These are phyloP conservation scores for Pestalotiopsis sp. DNA, from an alignment of 2,329 filamentous ascomycete genomes.

Conservation along the genomic window DNA sequence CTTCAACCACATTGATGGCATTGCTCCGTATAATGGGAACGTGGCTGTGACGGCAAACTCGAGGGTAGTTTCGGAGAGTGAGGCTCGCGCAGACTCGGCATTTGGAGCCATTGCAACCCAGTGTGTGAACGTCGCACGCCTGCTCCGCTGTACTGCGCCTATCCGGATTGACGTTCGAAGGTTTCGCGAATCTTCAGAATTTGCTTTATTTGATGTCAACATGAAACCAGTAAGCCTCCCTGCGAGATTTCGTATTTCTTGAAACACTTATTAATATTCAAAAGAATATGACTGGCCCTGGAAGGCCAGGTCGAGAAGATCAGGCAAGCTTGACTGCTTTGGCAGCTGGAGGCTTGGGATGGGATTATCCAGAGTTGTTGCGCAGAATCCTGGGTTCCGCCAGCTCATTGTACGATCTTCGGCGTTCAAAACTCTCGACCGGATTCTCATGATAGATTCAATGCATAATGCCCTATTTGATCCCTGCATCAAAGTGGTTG, in stretches of 20 bases:
- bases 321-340: constrained; percentile 50
- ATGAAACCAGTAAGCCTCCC: constrained; percentile 49
- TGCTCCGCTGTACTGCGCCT: constrained; percentile 44
- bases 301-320: constrained; percentile 48
- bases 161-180: constrained; percentile 51
- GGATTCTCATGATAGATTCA: not conserved
- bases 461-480: not conserved
- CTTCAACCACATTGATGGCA: constrained; percentile 49
- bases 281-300: constrained; percentile 40
- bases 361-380: constrained; percentile 30
- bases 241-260: constrained; percentile 15
- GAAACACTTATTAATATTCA: not conserved
- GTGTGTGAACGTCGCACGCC: constrained; percentile 41
- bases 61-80: constrained; percentile 36
- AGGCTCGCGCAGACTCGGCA: constrained; percentile 33
- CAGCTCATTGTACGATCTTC: not conserved
- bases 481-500: not conserved
- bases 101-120: constrained; percentile 32
- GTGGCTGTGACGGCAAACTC: constrained; percentile 53
- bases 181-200: constrained; percentile 35
- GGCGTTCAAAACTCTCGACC: not conserved
- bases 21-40: constrained; percentile 52
- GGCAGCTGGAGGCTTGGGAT: constrained; percentile 44
- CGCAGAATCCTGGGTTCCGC: not conserved
- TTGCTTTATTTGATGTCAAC: constrained; percentile 54